These are phyloP conservation scores for Rhodotorula taiwanensis DNA, from an alignment of 768 basidiomycete genomes.

Conservation along the genomic window DNA sequence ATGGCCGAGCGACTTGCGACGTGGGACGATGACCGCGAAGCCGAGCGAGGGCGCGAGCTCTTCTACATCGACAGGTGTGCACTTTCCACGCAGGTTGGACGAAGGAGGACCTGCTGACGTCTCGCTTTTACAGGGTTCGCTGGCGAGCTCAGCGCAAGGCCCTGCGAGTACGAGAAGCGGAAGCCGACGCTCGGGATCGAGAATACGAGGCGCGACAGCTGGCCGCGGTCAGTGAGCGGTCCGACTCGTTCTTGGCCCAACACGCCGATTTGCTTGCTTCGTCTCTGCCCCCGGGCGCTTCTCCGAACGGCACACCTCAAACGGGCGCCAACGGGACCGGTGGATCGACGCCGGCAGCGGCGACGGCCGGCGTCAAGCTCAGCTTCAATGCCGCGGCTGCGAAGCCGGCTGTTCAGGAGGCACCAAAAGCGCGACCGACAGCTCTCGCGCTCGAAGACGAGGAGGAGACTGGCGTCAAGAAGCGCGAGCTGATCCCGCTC, in stretches of 20 bases:
- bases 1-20: constrained; percentile 65
- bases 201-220: constrained; percentile 75
- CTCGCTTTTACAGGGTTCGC: constrained; percentile 52
- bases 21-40: constrained; percentile 78
- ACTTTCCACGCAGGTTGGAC: constrained; percentile 1
- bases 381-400: constrained; percentile 14
- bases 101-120: background rate
- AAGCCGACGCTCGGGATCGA: constrained; percentile 74
- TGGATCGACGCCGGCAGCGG: background rate
- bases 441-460: constrained; percentile 38
- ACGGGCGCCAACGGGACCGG: background rate
- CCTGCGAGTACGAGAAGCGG: constrained; percentile 67
- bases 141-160: constrained; percentile 76
- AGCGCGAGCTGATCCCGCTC: constrained; percentile 39
- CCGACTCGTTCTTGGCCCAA: constrained; percentile 70
- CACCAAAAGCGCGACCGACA: constrained; percentile 14
- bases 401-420: constrained; percentile 5
- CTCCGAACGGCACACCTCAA: background rate
- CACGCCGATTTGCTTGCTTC: constrained; percentile 38
- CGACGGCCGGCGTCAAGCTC: constrained; percentile 34
- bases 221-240: constrained; percentile 78
- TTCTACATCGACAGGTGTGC: constrained; percentile 85
- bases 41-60: constrained; percentile 82
- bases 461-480: constrained; percentile 33
- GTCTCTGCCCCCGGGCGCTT: background rate